phyloP scores from a whole-genome alignment of 2,329 filamentous ascomycete species.

The Aureobasidium sp. region DNA sequence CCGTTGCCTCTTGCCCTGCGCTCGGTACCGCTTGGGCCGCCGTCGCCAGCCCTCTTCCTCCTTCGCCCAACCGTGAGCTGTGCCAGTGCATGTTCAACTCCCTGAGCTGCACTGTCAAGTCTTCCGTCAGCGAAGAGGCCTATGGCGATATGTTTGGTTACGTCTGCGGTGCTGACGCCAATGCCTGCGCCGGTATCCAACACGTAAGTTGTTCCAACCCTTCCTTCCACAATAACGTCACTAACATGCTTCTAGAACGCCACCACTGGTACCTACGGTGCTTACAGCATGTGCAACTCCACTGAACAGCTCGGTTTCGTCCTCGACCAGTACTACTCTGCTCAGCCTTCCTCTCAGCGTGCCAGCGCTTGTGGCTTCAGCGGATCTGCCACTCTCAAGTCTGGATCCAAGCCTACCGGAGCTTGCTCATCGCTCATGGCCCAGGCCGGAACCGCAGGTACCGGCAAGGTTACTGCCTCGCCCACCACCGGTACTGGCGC shows the following conservation, averaged over 20 bases:
- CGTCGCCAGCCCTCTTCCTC: conserved; percentile 61
- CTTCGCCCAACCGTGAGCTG: conserved; percentile 65
- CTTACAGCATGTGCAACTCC: conserved; percentile 69
- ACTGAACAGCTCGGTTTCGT: conserved; percentile 66
- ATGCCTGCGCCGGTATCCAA: conserved; percentile 61
- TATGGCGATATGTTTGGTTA: conserved; percentile 65
- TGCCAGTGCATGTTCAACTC: conserved; percentile 81
- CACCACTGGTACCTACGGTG: conserved; percentile 62
- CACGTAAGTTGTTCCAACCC: conserved; percentile 25
- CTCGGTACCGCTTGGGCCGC: conserved; percentile 62
- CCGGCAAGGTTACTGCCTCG: conserved; percentile 46
- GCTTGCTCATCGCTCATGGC: conserved; percentile 54
- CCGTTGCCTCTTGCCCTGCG: conserved; percentile 62
- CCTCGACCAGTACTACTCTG: conserved; percentile 65
- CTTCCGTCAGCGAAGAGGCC: conserved; percentile 49
- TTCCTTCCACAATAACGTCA: background rate
- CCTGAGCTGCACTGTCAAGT: conserved; percentile 62
- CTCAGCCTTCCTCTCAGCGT: conserved; percentile 41
- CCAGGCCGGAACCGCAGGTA: conserved; percentile 56
- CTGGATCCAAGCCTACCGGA: conserved; percentile 39
- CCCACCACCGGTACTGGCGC: conserved; percentile 37
- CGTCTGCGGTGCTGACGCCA: conserved; percentile 55
- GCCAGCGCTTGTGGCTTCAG: conserved; percentile 63
- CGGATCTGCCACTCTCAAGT: conserved; percentile 55
- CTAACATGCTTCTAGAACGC: conserved; percentile 40